Conservation (phyloP, 495 filamentous ascomycete genomes). For the Penicillium argentinense region DNA sequence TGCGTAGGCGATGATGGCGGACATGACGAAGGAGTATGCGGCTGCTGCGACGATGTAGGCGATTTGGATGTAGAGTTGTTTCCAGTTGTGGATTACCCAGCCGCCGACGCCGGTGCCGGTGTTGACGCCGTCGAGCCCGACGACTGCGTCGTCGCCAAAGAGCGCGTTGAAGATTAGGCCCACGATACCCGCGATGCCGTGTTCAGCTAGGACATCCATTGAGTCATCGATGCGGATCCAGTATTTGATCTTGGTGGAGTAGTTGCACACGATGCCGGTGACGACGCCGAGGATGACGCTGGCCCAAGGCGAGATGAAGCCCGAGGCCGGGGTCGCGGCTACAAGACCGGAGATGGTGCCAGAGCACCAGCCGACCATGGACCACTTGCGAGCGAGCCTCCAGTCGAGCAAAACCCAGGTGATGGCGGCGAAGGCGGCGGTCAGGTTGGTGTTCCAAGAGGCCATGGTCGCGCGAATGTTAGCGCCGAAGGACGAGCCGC, state of each 20-base stretch:
- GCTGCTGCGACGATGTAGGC: slow-evolving; percentile 79
- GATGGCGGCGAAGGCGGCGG: slow-evolving; percentile 82
- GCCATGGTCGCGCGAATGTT: slow-evolving; percentile 95
- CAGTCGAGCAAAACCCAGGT: slow-evolving; percentile 94
- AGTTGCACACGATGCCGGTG: slow-evolving; percentile 87
- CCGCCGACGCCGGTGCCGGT: slow-evolving; percentile 69
- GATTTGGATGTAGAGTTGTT: slow-evolving; percentile 88
- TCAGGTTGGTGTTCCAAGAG: slow-evolving; percentile 95
- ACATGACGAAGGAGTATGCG: slow-evolving; percentile 81
- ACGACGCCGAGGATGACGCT: slow-evolving; percentile 82
- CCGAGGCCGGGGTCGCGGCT: slow-evolving; percentile 85
- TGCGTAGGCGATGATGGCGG: slow-evolving; percentile 73
- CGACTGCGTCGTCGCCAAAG: slow-evolving; percentile 85
- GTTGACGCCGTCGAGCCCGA: slow-evolving; percentile 92
- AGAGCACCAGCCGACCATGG: slow-evolving; percentile 98
- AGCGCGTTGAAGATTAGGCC: slow-evolving; percentile 91
- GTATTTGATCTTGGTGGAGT: slow-evolving; percentile 96
- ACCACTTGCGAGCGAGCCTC: slow-evolving; percentile 95
- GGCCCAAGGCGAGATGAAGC: slow-evolving; percentile 87
- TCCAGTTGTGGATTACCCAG: slow-evolving; percentile 85
- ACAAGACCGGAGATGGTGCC: slow-evolving; percentile 89
- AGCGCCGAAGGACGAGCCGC: slow-evolving; percentile 93
- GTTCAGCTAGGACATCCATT: slow-evolving; percentile 98
- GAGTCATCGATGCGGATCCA: slow-evolving; percentile 92
- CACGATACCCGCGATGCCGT: slow-evolving; percentile 91